phyloP scores from a whole-genome alignment of 2,329 filamentous ascomycete genomes.

The Penicillium vulpinum region DNA sequence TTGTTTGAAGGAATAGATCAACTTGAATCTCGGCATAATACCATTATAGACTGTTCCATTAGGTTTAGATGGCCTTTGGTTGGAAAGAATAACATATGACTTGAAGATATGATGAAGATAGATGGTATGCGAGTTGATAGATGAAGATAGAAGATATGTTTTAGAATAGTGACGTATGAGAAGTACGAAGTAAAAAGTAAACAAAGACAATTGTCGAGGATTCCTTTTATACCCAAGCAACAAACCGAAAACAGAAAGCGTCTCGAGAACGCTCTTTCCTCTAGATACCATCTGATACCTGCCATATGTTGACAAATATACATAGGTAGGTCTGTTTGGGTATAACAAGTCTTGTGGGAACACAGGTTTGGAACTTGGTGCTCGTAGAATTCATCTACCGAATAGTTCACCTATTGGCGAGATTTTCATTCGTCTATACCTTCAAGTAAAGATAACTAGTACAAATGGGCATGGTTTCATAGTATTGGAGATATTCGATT shows the following conservation, averaged over 20 bases:
- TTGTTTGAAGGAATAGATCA: not conserved
- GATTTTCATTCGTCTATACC: no score
- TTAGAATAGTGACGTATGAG: not conserved
- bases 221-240: not conserved
- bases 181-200: not conserved
- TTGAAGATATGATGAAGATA: not conserved
- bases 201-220: not conserved
- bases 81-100: no score
- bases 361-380: not conserved
- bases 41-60: not conserved
- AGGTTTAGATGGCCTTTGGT: not conserved
- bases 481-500: no score
- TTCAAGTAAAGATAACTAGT: no score
- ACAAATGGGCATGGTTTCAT: no score
- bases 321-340: no score
- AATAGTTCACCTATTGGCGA: not conserved
- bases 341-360: not conserved
- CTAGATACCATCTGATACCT: not conserved
- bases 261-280: not conserved
- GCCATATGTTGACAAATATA: not conserved
- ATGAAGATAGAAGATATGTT: not conserved
- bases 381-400: not conserved
- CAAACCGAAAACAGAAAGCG: not conserved
- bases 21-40: not conserved
- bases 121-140: not conserved